Evolutionary conservation across 2,329 filamentous ascomycete species (phyloP), one percentile per base, ranked within the genome.

Genomic region (Colletotrichum tamarilloi): DNA sequence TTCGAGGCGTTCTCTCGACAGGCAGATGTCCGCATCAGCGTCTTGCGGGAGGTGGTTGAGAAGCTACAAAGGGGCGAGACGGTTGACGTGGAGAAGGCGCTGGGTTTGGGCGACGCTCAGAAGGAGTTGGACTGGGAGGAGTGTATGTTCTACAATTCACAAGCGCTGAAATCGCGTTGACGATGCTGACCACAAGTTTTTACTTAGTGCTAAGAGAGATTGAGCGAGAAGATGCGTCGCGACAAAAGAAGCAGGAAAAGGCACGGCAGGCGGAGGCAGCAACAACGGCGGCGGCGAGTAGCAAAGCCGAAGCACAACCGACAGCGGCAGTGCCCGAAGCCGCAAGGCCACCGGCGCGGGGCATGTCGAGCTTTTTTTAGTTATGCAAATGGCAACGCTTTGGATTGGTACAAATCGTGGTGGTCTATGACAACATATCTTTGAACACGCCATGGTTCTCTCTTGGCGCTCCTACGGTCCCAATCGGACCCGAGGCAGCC

Each of bases 71-170:
- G 84, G 56, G 93, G 93, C 16, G 92, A 95, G 80, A 87, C 93
- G 19, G 93, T 98, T 24, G 94, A 98, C 82, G 95, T 98, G 2
- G 94, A 97, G 81, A 91, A 91, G 79, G 84, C 92, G 52, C 82
- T 99, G 62, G 96, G 97, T 4, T 94, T 94, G 0, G 95, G 95
- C 0, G 91, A 97, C 78, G 84, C 88, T 56, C 88, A 88, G 76
- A 90, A 90, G 80, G 97, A 99, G 83, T 86, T 88, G 75, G 94
- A 95, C 78, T 99, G 97, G 97, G 93, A 96, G 83, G 92, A 97
- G 81, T 91, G 94, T 93, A 84, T 80, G 88, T 82, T 57, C 14
- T 46, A 49, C 46, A 8, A 42, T n/a, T 49, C 30, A 46, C 1
- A 32, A 49, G 14, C 22, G 58, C 19, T 9, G 6, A 19, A 19